A percentile compares a stretch with the other conserved stretches of the same genome.
Conservation (phyloP, 495 filamentous ascomycete genomes). For the Oidiodendron maius region DNA sequence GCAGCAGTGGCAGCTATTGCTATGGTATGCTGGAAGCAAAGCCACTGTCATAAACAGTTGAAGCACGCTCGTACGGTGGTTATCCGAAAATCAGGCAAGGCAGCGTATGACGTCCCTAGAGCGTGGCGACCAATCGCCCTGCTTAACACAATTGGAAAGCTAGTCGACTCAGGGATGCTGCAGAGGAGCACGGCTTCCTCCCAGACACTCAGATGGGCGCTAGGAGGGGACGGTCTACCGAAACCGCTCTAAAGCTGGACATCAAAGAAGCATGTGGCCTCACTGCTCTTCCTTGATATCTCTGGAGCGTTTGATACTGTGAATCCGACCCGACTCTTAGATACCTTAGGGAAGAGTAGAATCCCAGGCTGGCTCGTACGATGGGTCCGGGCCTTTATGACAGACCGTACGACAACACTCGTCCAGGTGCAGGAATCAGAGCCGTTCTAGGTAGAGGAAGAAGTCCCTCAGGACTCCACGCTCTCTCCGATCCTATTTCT, state of each 20-base stretch:
- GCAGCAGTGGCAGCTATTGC: slow-evolving; percentile 5
- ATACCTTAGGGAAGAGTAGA: slow-evolving; percentile 19
- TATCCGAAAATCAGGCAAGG: slow-evolving; percentile 25
- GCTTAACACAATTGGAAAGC: slow-evolving; percentile 29
- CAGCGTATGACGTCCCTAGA: slow-evolving; percentile 25
- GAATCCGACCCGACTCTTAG: slow-evolving; percentile 16
- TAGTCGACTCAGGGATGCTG: slow-evolving; percentile 21
- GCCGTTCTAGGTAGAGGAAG: not conserved
- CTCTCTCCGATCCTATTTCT: slow-evolving; percentile 22
- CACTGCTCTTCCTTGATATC: slow-evolving; percentile 8
- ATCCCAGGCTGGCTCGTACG: slow-evolving; percentile 2
- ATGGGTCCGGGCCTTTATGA: slow-evolving; percentile 11
- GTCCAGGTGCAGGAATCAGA: not conserved
- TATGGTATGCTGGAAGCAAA: slow-evolving; percentile 20
- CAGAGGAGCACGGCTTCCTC: slow-evolving; percentile 21
- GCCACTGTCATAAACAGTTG: slow-evolving; percentile 19
- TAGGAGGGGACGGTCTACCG: slow-evolving; percentile 13
- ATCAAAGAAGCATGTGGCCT: slow-evolving; percentile 19
- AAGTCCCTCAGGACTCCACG: slow-evolving; percentile 20
- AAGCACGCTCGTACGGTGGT: slow-evolving; percentile 19
- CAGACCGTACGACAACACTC: slow-evolving; percentile 3
- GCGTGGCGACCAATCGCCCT: slow-evolving; percentile 30
- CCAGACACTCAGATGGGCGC: slow-evolving; percentile 22
- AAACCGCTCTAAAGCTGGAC: slow-evolving; percentile 19
- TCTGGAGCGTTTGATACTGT: slow-evolving; percentile 30